Evolutionary conservation across 2,329 filamentous ascomycete species (phyloP), one percentile per base, ranked within the genome.

Genomic region (Pseudohalonectria lignicola): DNA sequence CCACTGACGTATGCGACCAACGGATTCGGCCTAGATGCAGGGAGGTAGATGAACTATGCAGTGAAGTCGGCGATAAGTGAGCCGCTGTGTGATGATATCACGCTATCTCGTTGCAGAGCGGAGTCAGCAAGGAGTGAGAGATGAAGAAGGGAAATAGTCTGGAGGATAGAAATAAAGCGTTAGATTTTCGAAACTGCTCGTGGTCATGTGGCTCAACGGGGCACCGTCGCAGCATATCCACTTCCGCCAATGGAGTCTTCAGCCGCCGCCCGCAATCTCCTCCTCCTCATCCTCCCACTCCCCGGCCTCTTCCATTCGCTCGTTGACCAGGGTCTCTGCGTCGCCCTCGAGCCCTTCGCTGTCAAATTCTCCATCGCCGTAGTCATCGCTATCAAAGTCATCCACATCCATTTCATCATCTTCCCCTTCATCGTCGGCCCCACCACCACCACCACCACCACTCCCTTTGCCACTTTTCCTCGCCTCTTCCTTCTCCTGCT

Each of bases 401-500:
- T 55, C 53, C 32, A 56, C 49, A 11, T 60, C 54, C 34, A 56
- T 57, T 10, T 61, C 56, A 12, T 53, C 51, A 9, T 60, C 58
- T 2, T 62, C 61, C 4, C 64, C 62, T 4, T 50, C 54, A 32
- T 53, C 56, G 20, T 56, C 54, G 17, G 62, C 61, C 18, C 53
- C 62, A 41, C 63, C 67, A 35, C 41, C 43, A 7, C 8, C 23
- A 7, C 23, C 23, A 26, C 23, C 23, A 26, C 7, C 23, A 26
- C 23, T 12, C 19, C 29, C 47, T 41, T 43, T 51, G 10, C 40
- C 59, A 53, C 79, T 77, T 65, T 94, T 95, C 61, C 93, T 86
- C 5, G 94, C 74, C 49, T 94, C 95, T 45, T 82, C 86, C 59
- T 76, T 87, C 55, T 95, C 71, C 53, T 80, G 76, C 59, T 72